Conservation (phyloP, 768 basidiomycete species). For the Albatrellus ellisii region DNA sequence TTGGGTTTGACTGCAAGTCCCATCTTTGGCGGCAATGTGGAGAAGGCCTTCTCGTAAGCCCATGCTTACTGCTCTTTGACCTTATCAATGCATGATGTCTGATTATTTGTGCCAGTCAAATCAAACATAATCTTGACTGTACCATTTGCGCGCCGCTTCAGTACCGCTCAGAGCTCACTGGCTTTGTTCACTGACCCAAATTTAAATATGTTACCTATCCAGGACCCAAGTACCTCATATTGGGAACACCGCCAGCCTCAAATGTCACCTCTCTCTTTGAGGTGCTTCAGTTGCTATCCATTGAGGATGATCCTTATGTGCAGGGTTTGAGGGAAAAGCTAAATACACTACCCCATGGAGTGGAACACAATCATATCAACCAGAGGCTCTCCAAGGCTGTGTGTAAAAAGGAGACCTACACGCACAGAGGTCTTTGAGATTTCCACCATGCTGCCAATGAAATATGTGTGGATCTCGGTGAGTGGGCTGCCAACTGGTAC, state of each 20-base stretch:
- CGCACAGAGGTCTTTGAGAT: constrained; percentile 52
- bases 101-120: constrained; percentile 30
- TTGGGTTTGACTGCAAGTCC: constrained; percentile 80
- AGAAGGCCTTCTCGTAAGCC: constrained; percentile 43
- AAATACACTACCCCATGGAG: constrained; percentile 19
- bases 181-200: constrained; percentile 48
- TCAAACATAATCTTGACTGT: constrained; percentile 59
- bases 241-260: constrained; percentile 27
- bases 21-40: constrained; percentile 63
- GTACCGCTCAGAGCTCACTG: constrained; percentile 40
- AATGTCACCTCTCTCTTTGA: constrained; percentile 37
- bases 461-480: constrained; percentile 49
- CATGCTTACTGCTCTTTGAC: not conserved
- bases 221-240: constrained; percentile 17
- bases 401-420: constrained; percentile 43
- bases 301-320: constrained; percentile 58
- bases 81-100: not conserved
- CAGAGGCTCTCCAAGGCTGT: constrained; percentile 54
- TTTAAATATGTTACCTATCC: constrained; percentile 47
- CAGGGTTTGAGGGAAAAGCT: constrained; percentile 35
- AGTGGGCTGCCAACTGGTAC: constrained; percentile 76
- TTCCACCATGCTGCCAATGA: constrained; percentile 40
- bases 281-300: constrained; percentile 35
- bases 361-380: constrained; percentile 40
- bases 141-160: constrained; percentile 48